These are phyloP conservation scores for Volutella citrinella DNA, from an alignment of 2,329 filamentous ascomycete genomes.

Conservation along the genomic window DNA sequence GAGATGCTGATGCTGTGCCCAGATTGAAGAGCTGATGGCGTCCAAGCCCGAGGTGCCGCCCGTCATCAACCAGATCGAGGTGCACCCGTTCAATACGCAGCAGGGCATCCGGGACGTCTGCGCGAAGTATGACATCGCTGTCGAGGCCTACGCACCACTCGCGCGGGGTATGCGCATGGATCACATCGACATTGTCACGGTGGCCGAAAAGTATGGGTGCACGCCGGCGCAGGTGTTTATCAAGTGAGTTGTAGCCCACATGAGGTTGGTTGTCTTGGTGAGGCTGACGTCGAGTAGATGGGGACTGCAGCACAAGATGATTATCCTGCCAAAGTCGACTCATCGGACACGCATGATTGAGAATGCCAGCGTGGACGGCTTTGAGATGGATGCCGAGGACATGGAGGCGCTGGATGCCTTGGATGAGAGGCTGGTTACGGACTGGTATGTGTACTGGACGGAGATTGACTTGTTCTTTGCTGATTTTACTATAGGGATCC, in stretches of 20 bases:
- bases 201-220: conserved; percentile 67
- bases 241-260: conserved; percentile 28
- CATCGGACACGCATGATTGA: conserved; percentile 59
- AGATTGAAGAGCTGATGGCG: conserved; percentile 68
- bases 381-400: conserved; percentile 62
- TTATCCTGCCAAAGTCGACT: conserved; percentile 72
- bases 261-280: not conserved
- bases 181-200: conserved; percentile 57
- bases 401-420: conserved; percentile 60
- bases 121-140: conserved; percentile 61
- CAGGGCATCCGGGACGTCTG: conserved; percentile 65
- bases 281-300: conserved; percentile 46
- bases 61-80: conserved; percentile 76
- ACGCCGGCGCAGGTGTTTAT: conserved; percentile 73
- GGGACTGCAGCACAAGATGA: conserved; percentile 71
- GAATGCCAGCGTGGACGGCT: conserved; percentile 60
- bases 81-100: conserved; percentile 80
- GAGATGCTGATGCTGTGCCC: not conserved
- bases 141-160: conserved; percentile 79
- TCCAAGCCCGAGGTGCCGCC: conserved; percentile 61
- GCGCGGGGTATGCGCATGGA: conserved; percentile 68
- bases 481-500: conserved; percentile 25
- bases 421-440: conserved; percentile 72
- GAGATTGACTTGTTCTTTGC: accelerated
- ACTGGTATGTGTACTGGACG: conserved; percentile 46